Percentiles rank a stretch among this genome's conserved stretches.
Conservation (phyloP, 441 rosid genomes). For the Biscutella laevigata region DNA sequence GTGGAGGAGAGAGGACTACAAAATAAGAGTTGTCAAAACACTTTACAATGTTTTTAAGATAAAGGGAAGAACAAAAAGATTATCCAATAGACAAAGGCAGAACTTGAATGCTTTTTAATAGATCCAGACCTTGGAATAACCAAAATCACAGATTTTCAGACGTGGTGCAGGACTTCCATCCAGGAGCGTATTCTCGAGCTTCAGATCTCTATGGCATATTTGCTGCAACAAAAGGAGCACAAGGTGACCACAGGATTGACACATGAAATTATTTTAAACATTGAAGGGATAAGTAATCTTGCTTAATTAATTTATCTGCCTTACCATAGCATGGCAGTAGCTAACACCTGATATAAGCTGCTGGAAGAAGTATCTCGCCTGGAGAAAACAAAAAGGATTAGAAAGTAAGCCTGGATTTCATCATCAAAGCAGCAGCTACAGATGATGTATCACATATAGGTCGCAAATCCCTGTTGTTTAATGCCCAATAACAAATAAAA, state of each 20-base stretch:
- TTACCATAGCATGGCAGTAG: slow-evolving; percentile 46
- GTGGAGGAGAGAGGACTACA: slow-evolving; percentile 52
- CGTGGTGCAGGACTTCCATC: slow-evolving; percentile 47
- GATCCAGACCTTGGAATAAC: slow-evolving; percentile 42
- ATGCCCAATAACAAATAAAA: too few species aligned
- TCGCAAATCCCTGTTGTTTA: too few species aligned
- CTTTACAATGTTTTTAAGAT: neutral
- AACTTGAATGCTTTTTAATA: neutral
- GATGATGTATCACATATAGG: too few species aligned
- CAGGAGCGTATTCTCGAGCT: slow-evolving; percentile 64
- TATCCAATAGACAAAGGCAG: neutral
- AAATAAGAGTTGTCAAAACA: too few species aligned
- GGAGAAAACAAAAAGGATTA: slow-evolving; percentile 2
- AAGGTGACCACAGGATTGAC: neutral
- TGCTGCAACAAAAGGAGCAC: slow-evolving; percentile 38
- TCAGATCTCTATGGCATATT: slow-evolving; percentile 91
- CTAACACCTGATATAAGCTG: slow-evolving; percentile 45
- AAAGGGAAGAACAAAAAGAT: too few species aligned
- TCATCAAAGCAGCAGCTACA: too few species aligned
- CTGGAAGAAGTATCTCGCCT: slow-evolving; percentile 46
- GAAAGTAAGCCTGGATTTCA: neutral
- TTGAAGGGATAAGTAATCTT: too few species aligned
- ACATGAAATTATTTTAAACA: too few species aligned
- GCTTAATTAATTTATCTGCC: too few species aligned
- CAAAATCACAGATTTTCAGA: slow-evolving; percentile 44